phyloP scores from a whole-genome alignment of 1,139 yeast genomes.

The Magnusiomyces tetraspermus region DNA sequence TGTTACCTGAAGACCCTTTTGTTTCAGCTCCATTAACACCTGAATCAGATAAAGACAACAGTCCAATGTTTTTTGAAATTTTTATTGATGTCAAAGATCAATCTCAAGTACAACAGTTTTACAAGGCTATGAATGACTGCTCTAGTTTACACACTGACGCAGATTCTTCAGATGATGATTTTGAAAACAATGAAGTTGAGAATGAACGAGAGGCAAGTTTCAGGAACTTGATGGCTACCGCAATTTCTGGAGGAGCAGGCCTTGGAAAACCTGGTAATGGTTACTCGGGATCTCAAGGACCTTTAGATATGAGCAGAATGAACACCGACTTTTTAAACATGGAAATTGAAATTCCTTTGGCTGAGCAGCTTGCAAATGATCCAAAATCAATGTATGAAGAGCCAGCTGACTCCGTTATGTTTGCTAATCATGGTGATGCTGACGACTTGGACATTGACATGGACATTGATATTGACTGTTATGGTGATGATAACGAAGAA shows the following conservation, averaged over 20 bases:
- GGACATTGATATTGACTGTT: neutral
- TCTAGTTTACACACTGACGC: constrained; percentile 1
- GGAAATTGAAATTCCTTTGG: neutral
- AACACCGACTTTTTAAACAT: neutral
- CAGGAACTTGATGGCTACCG: neutral
- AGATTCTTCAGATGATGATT: neutral
- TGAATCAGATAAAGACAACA: neutral
- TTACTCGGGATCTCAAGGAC: neutral
- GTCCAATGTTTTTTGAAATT: neutral
- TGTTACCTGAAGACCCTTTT: neutral
- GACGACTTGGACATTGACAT: neutral
- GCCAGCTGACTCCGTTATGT: neutral
- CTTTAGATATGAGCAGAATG: neutral
- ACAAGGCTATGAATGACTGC: neutral
- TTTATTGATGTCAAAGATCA: neutral
- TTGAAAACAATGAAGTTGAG: neutral
- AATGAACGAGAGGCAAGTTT: neutral
- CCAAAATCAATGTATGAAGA: neutral
- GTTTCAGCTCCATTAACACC: neutral
- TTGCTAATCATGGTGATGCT: neutral
- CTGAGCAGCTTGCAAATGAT: neutral
- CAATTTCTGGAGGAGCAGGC: too few species aligned
- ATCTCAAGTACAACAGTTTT: neutral
- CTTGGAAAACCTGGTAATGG: neutral
- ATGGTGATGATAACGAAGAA: neutral